Evolutionary conservation across 2,329 filamentous ascomycete genomes (phyloP).

Genomic region (Tolypocladium ophioglossoides): DNA sequence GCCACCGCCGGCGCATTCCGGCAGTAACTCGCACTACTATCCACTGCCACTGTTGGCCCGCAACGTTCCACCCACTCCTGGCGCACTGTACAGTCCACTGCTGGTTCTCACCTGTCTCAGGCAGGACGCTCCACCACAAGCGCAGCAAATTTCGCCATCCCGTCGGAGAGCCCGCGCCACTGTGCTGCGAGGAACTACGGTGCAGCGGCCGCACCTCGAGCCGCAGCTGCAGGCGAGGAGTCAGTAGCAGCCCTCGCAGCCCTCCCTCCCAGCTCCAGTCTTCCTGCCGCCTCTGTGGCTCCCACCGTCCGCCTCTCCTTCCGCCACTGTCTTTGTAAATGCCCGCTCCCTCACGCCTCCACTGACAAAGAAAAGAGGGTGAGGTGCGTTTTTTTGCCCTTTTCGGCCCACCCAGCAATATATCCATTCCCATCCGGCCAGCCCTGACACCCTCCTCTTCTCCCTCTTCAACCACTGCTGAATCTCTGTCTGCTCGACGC

Average conservation of each 20-base stretch:
- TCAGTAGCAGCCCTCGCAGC: background rate
- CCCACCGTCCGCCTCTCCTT: background rate
- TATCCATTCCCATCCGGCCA: constrained; percentile 2
- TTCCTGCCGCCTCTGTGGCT: too few relatives aligned
- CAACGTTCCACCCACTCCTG: background rate
- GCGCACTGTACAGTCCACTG: background rate
- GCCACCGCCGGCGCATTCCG: background rate
- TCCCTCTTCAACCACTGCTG: background rate
- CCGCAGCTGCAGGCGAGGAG: background rate
- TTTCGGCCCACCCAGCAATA: constrained; percentile 5
- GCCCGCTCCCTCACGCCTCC: background rate
- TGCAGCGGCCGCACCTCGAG: background rate
- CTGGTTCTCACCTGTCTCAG: background rate
- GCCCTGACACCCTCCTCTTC: background rate
- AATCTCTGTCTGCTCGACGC: background rate
- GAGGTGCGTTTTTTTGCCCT: constrained; percentile 1
- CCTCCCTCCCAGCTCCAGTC: background rate
- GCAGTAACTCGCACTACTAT: background rate
- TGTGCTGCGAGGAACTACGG: background rate
- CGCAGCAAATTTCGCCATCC: background rate
- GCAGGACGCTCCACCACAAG: background rate
- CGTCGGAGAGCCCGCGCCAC: background rate
- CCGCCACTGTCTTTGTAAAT: background rate
- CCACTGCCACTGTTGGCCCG: background rate
- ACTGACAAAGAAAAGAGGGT: background rate